Percentiles rank a stretch among this genome's conserved stretches.
Conservation (phyloP, 441 rosid genomes). For the Adansonia madagascariensis region DNA sequence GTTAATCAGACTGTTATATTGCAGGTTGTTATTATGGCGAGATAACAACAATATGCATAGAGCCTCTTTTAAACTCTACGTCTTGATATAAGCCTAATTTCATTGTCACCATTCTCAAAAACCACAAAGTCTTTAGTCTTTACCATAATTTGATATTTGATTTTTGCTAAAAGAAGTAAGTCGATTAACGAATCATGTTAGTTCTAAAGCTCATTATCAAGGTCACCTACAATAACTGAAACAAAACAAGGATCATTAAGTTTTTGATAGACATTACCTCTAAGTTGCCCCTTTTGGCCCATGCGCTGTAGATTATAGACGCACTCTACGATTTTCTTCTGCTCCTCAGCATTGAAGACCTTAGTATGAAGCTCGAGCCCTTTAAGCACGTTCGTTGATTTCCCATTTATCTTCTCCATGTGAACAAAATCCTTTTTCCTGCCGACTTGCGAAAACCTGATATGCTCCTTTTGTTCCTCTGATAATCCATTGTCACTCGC, state of each 20-base stretch:
- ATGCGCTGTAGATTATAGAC: conserved; percentile 38
- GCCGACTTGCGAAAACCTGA: conserved; percentile 34
- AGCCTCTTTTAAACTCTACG: not conserved
- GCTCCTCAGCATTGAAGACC: conserved; percentile 46
- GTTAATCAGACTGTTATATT: not conserved
- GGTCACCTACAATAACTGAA: not conserved
- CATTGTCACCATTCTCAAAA: not conserved
- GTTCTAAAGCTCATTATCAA: not conserved
- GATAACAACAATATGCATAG: not conserved
- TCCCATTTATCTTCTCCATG: conserved; percentile 41
- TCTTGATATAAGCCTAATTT: not conserved
- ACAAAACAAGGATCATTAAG: not conserved
- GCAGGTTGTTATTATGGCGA: not conserved
- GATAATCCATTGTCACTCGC: conserved; percentile 26
- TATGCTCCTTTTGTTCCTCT: conserved; percentile 39
- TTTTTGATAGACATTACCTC: conserved; percentile 30
- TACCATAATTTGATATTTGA: not conserved
- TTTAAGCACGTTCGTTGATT: conserved; percentile 37
- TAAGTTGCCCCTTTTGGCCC: conserved; percentile 44
- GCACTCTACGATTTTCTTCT: conserved; percentile 42
- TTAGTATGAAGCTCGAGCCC: conserved; percentile 49
- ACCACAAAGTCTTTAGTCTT: too few species aligned
- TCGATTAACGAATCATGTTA: not conserved
- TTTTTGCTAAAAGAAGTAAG: not conserved
- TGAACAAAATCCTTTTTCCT: conserved; percentile 42